Base-by-base conservation (phyloP, 306 rosid genomes). In the Arachis hypogaea region DNA sequence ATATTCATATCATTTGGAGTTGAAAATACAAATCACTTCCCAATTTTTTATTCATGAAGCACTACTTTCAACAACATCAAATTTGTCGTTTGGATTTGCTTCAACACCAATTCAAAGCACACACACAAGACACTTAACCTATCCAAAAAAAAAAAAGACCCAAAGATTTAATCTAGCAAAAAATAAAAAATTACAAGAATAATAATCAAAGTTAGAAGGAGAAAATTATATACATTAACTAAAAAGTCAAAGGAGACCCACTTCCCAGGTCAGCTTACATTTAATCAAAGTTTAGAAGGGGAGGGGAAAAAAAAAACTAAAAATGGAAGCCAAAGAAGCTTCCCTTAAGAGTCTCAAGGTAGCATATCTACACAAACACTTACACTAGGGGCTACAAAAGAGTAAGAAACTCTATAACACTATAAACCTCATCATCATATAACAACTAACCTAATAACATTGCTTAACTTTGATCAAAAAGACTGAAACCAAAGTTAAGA, bases 321-420 rank as follows among this genome's bases (percentile, higher is more conserved):
- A 81, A 67, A 76, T 36, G 79, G 79, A 69, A 77, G 83, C 75
- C 79, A 66, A 57, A 14, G 38, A 72, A 71, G 66, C 83, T 83
- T 73, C 80, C 70, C n/a, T 52, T 47, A 66, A 68, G 71, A 80
- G 82, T 83, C 57, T 18, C 75, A 73, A 22, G 76, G 83, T 77
- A 81, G 74, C 82, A 78, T 77, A 90, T 86, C 90, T 84, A 90
- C 92, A 83, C 76, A 78, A 71, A 80, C 7, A 72, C 90, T 80
- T 78, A 63, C 52, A 47, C 55, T 49, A 49, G 70, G 80, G 52
- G 70, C 89, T 83, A 82, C 72, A 80, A 68, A 79, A 85, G 82
- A 49, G 83, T 36, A 74, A 76, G 59, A 59, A 64, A 85, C 85
- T 89, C 84, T 80, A 71, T 82, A 82, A 33, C 38, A 33, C 38